phyloP scores from a whole-genome alignment of 2,329 filamentous ascomycete species.

The Bipolaris victoriae region DNA sequence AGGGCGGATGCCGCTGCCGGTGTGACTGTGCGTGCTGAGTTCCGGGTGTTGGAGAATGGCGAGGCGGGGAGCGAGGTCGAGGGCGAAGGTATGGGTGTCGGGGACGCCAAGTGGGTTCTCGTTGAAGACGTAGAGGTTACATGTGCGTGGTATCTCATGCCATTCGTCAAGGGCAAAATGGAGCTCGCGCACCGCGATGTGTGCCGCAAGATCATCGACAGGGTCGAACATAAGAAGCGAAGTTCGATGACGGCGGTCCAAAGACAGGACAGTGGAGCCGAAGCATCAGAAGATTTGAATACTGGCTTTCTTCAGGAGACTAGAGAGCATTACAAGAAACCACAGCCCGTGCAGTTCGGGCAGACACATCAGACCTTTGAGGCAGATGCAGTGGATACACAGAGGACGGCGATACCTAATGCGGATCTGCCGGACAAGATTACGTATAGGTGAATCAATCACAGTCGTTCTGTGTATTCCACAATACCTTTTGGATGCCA shows the following conservation, averaged over 20 bases:
- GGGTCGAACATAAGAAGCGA: conserved; percentile 34
- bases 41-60: conserved; percentile 34
- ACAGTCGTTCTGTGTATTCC: no score
- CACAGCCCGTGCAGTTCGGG: conserved; percentile 6
- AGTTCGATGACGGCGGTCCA: neutral
- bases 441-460: conserved; percentile 22
- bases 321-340: conserved; percentile 5
- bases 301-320: conserved; percentile 9
- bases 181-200: conserved; percentile 43
- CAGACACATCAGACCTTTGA: conserved; percentile 8
- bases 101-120: conserved; percentile 42
- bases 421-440: conserved; percentile 31
- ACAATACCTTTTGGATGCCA: no score
- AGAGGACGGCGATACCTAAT: conserved; percentile 14
- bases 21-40: conserved; percentile 42
- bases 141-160: conserved; percentile 46
- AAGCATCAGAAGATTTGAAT: conserved; percentile 10
- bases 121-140: conserved; percentile 46
- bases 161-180: conserved; percentile 44
- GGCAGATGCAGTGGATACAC: conserved; percentile 21
- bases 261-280: conserved; percentile 23
- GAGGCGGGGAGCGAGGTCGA: conserved; percentile 36
- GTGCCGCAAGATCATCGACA: conserved; percentile 43
- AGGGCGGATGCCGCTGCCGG: conserved; percentile 40
- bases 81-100: conserved; percentile 42